Evolutionary conservation across 257 asterid genomes (phyloP), one percentile per base, ranked within the genome.

Genomic region (Sherardia arvensis): DNA sequence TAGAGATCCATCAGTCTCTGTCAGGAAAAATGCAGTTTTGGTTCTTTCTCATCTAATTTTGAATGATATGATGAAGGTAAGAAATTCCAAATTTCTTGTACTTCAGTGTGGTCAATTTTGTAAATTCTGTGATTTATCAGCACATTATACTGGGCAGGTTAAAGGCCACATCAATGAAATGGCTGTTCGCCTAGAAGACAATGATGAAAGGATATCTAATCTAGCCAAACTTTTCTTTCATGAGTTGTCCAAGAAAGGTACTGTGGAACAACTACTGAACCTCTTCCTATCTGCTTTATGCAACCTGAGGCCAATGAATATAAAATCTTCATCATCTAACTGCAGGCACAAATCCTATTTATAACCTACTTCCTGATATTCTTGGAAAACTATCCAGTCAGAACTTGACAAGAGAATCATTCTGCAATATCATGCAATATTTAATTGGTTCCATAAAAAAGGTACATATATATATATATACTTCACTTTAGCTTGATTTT

Each of bases 41-140:
- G 97, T 92, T 80, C 96, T 92, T 64, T 92, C 99, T 68, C 99
- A 92, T 73, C 99, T 92, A 70, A 92, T 92, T 54, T 71, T 92
- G 66, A 92, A 92, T 72, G 99, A 92, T 75, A 92, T 89, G 99
- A 92, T 92, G 97, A 89, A 92, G 99, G 99, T 92, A 76, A 62
- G 59, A 67, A 64, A 61, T 66, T 8, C 51, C 66, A 33, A 40
- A n/a, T 53, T 68, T 59, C 63, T 61, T 12, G 48, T 65, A 27
- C 14, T 69, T 22, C 29, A 48, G 38, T 17, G 51, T 27, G 56
- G 63, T 67, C 28, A 40, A 7, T 69, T 61, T 53, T 40, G 64
- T 62, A 66, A 51, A 57, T 56, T 65, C 62, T 49, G 48, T n/a
- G 22, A 51, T 70, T 68, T 66, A 66, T 57, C 47, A 23, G 40